Percentiles rank a stretch among this genome's conserved stretches.
phyloP scores from a whole-genome alignment of 495 filamentous ascomycete species.

The Schizothecium vesticola region DNA sequence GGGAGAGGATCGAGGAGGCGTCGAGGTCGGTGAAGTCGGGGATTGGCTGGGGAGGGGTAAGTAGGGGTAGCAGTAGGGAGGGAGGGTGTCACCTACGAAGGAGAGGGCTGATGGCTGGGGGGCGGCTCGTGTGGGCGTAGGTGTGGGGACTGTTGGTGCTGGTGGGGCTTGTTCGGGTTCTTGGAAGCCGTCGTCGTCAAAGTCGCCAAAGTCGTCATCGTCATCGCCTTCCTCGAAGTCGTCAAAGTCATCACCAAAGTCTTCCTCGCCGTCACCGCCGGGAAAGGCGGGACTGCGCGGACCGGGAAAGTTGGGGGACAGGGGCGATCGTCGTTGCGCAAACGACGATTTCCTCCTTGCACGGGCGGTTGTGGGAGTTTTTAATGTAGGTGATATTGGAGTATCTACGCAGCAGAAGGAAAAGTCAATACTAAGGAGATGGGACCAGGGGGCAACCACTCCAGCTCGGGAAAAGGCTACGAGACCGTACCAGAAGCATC shows the following conservation, averaged over 20 bases:
- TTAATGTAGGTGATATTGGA: constrained; percentile 34
- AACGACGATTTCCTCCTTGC: constrained; percentile 35
- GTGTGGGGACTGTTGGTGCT: constrained; percentile 39
- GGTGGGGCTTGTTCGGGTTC: constrained; percentile 48
- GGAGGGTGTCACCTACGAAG: constrained; percentile 36
- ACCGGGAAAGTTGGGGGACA: constrained; percentile 12
- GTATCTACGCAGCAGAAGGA: constrained; percentile 33
- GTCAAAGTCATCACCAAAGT: constrained; percentile 87
- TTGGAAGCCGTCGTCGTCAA: constrained; percentile 75
- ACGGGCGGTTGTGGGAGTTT: constrained; percentile 20
- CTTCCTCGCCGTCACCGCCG: neutral
- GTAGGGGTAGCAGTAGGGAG: neutral
- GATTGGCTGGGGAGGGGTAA: constrained; percentile 49
- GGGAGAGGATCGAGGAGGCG: constrained; percentile 44
- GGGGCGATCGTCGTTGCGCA: constrained; percentile 14
- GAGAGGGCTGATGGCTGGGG: constrained; percentile 39
- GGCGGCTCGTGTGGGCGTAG: constrained; percentile 12
- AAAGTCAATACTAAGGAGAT: constrained; percentile 30
- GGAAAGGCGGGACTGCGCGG: constrained; percentile 5
- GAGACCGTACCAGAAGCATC: constrained; percentile 34
- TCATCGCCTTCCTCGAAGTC: constrained; percentile 84
- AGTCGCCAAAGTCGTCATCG: constrained; percentile 80
- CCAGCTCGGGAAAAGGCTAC: constrained; percentile 24
- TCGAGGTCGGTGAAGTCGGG: constrained; percentile 64
- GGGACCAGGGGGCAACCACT: constrained; percentile 7